phyloP scores from a whole-genome alignment of 495 filamentous ascomycete species.

The Baudoinia panamericana region DNA sequence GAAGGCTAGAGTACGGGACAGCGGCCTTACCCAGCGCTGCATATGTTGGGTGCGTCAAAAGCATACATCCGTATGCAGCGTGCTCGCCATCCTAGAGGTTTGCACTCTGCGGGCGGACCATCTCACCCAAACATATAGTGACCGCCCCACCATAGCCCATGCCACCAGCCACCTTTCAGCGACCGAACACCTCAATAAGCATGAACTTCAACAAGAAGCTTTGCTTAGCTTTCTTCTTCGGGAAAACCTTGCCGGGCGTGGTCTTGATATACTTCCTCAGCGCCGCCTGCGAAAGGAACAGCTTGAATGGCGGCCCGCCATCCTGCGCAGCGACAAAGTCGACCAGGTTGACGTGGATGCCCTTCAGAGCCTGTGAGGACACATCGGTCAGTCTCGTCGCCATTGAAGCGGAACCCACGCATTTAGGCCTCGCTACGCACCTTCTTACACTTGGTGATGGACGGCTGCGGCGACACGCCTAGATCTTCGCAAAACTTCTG shows the following conservation, averaged over 20 bases:
- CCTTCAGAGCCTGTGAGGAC: not conserved
- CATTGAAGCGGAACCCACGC: not conserved
- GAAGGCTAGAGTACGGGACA: no score
- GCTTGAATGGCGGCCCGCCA: not conserved
- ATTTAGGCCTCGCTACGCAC: not conserved
- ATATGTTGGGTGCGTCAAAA: no score
- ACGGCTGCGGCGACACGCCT: not conserved
- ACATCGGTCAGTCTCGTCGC: not conserved
- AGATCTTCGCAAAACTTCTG: slow-evolving; percentile 9
- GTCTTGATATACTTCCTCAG: slow-evolving; percentile 3
- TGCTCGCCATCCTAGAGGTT: no score
- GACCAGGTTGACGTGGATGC: slow-evolving; percentile 12
- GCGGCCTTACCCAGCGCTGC: no score
- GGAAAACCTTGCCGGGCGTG: slow-evolving; percentile 1
- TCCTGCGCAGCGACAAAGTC: slow-evolving; percentile 7
- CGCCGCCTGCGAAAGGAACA: not conserved
- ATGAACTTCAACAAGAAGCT: slow-evolving; percentile 10
- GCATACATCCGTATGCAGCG: no score
- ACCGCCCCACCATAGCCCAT: no score
- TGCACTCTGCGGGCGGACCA: no score
- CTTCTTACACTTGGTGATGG: slow-evolving; percentile 13
- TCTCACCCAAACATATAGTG: no score
- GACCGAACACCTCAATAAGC: slow-evolving; percentile 6
- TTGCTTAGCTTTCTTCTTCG: slow-evolving; percentile 6
- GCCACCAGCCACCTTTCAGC: no score